Evolutionary conservation across 495 filamentous ascomycete genomes (phyloP).

Genomic region (Neurospora tetraspora): DNA sequence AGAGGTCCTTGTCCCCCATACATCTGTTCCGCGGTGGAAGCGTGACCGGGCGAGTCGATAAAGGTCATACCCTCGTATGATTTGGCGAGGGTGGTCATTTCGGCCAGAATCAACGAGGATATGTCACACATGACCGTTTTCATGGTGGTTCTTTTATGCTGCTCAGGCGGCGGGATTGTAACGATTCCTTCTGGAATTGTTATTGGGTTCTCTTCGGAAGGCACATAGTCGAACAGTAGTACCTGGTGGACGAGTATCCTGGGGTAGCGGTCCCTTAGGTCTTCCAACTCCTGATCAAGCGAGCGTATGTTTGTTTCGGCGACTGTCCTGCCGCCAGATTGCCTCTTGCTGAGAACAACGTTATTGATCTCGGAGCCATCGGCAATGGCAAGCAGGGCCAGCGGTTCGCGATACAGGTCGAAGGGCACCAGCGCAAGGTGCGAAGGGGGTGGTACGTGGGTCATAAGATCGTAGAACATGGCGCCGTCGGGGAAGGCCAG

Average conservation of each 20-base stretch:
- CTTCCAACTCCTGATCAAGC: slow-evolving; percentile 56
- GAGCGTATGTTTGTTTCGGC: slow-evolving; percentile 37
- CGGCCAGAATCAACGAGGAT: slow-evolving; percentile 70
- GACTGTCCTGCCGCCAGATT: slow-evolving; percentile 36
- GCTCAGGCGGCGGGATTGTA: slow-evolving; percentile 59
- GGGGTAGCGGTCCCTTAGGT: slow-evolving; percentile 60
- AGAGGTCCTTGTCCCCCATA: slow-evolving; percentile 15
- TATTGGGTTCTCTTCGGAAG: slow-evolving; percentile 29
- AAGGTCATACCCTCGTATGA: slow-evolving; percentile 69
- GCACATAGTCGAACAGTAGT: slow-evolving; percentile 64
- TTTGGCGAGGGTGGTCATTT: slow-evolving; percentile 78
- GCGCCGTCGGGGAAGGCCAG: slow-evolving; percentile 81
- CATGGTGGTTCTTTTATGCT: slow-evolving; percentile 76
- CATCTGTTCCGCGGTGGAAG: slow-evolving; percentile 20
- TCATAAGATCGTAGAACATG: slow-evolving; percentile 83
- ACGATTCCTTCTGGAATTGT: slow-evolving; percentile 52
- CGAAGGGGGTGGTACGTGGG: slow-evolving; percentile 63
- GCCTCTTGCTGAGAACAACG: slow-evolving; percentile 32
- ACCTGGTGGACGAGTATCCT: slow-evolving; percentile 69
- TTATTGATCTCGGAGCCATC: slow-evolving; percentile 55
- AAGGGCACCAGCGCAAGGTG: slow-evolving; percentile 75
- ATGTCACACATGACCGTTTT: slow-evolving; percentile 93
- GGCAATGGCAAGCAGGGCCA: slow-evolving; percentile 68
- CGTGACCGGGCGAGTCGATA: slow-evolving; percentile 62
- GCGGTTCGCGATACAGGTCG: slow-evolving; percentile 71